Base-by-base conservation (phyloP, 2,329 filamentous ascomycete species). In the Penicillium brevicompactum region DNA sequence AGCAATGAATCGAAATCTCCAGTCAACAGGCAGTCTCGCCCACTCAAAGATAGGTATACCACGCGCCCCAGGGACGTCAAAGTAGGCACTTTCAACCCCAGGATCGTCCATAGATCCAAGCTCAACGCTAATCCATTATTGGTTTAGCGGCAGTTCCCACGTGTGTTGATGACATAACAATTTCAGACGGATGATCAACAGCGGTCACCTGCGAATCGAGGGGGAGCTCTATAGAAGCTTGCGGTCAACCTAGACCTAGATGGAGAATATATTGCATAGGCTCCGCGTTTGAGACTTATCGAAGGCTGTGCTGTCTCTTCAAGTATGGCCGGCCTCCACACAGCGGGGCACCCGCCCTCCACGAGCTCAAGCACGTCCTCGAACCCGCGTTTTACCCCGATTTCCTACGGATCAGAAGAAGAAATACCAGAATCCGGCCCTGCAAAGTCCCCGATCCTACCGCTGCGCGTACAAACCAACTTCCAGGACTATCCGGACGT, bases 381-480 rank as follows among this genome's bases (percentile, higher is more conserved):
- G 5, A 66, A 64, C 38, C 55, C 62, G 16, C 70, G 61, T 55
- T 69, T 71, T 37, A 75, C 71, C 0, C 73, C 74, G 4, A 65
- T 67, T n/a, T 73, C 72, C 8, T 70, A 69, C 51, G 55, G 55
- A 18, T 68, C 70, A 9, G 66, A 70, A 7, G 61, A 68, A 22
- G 68, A 66, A 2, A 54, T 48, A 41, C 44, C 56, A 9, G 42
- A 44, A 5, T 50, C 59, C 5, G 57, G 55, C n/a, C 56, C 59
- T 0, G 51, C 49, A 9, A 65, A 62, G 31, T 59, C 64, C 2
- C 51, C 58, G 14, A 50, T 51, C 8, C 63, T 67, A 14, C 51
- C 64, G 1, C 58, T 71, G 45, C 70, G 60, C 45, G 52, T 77
- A 14, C 66, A 73, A 55, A 76, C 74, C 2, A 65, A 75, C 53